These are phyloP conservation scores for Arctium lappa DNA, from an alignment of 129 eudicot species.

Conservation along the genomic window DNA sequence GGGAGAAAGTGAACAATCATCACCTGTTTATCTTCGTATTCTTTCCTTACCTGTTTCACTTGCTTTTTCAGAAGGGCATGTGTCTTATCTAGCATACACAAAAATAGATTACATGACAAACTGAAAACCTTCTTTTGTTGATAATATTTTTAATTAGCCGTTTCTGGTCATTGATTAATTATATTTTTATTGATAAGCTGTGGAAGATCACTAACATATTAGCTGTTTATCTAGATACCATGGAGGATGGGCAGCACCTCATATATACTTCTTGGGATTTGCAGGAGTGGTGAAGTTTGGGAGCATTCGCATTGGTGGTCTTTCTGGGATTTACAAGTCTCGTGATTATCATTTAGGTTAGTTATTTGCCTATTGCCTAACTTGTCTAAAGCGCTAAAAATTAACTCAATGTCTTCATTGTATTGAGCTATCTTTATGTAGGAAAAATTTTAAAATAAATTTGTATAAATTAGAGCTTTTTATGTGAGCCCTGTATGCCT, in stretches of 20 bases:
- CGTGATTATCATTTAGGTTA: constrained; percentile 72
- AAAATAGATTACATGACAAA: background rate
- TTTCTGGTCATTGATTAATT: background rate
- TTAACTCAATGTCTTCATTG: background rate
- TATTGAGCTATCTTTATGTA: background rate
- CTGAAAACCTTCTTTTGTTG: background rate
- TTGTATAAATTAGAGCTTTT: background rate
- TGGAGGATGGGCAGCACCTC: constrained; percentile 99
- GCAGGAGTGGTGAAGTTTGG: constrained; percentile 96
- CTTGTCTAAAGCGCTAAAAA: background rate
- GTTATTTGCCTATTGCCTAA: background rate
- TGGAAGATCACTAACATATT: constrained; percentile 18
- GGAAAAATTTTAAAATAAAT: background rate
- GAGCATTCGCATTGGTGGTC: constrained; percentile 85
- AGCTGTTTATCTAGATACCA: constrained; percentile 58
- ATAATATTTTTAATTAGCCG: background rate
- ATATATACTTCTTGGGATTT: constrained; percentile 91
- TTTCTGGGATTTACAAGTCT: constrained; percentile 88
- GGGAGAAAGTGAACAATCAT: background rate
- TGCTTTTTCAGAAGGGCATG: background rate
- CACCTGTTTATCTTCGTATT: background rate
- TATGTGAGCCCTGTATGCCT: constrained; percentile 5
- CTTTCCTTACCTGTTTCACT: background rate
- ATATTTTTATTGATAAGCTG: constrained; percentile 10
- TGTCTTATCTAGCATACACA: background rate